Evolutionary conservation across 2,329 filamentous ascomycete genomes (phyloP).

Genomic region (Colletotrichum scovillei): DNA sequence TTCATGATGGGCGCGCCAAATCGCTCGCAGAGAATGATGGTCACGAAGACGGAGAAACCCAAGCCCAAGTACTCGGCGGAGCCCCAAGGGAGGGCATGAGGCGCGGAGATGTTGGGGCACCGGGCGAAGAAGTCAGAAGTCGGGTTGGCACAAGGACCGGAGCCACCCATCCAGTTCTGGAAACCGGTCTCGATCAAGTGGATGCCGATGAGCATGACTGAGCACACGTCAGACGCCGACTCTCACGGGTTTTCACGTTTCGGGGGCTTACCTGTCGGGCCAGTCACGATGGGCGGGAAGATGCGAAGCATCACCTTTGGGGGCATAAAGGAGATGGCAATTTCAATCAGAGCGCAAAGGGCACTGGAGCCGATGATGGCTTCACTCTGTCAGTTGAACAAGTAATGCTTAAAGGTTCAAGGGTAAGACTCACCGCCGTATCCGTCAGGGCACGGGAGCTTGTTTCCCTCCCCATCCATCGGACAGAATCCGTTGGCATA

Average conservation of each 20-base stretch:
- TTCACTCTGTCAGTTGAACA: conserved; percentile 47
- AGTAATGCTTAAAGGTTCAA: not conserved
- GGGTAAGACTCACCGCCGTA: conserved; percentile 64
- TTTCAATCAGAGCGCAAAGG: conserved; percentile 75
- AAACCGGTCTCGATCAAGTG: conserved; percentile 78
- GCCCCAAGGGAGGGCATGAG: conserved; percentile 81
- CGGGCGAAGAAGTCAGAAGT: conserved; percentile 68
- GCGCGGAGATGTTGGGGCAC: conserved; percentile 76
- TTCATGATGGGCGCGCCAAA: conserved; percentile 90
- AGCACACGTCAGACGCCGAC: not conserved
- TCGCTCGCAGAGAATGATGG: conserved; percentile 83
- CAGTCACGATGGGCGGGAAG: conserved; percentile 84
- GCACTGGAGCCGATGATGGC: conserved; percentile 78
- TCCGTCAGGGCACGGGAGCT: conserved; percentile 78
- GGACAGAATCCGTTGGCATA: conserved; percentile 78
- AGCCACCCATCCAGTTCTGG: conserved; percentile 82
- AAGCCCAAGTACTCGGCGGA: conserved; percentile 81
- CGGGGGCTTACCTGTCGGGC: conserved; percentile 62
- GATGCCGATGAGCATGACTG: conserved; percentile 76
- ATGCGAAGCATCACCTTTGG: conserved; percentile 75
- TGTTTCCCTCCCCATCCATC: conserved; percentile 69
- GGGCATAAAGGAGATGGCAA: conserved; percentile 80
- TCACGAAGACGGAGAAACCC: conserved; percentile 83
- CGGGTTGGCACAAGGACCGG: conserved; percentile 64
- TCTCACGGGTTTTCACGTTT: conserved; percentile 45